phyloP scores from a whole-genome alignment of 257 asterid species.

The Rhazya stricta region DNA sequence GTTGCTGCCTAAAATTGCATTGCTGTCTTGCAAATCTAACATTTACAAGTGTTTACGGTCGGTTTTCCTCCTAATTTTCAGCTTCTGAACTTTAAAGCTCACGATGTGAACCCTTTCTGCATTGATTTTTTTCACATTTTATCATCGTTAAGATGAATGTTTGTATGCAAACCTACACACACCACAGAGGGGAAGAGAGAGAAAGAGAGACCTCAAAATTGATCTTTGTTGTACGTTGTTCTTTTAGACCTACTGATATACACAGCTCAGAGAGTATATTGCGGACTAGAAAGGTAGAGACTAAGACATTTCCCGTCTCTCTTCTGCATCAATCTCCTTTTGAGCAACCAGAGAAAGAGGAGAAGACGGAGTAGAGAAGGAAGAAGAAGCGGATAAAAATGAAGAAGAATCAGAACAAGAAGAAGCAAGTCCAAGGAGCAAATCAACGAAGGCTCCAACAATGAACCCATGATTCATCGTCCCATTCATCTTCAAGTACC shows the following conservation, averaged over 20 bases:
- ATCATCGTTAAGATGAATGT: not conserved
- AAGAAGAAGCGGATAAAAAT: conserved; percentile 54
- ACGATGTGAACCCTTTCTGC: not conserved
- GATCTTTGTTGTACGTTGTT: conserved; percentile 8
- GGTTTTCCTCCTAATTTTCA: not conserved
- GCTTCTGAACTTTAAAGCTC: not conserved
- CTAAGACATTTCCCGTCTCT: not conserved
- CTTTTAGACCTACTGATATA: conserved; percentile 15
- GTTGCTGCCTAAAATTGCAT: not conserved
- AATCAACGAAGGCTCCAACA: conserved; percentile 73
- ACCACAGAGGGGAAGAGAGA: not conserved
- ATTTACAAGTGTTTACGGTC: not conserved
- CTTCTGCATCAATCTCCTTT: conserved; percentile 7
- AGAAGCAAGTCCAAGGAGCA: conserved; percentile 39
- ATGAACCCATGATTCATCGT: conserved; percentile 59
- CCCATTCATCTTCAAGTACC: conserved; percentile 79
- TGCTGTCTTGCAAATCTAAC: not conserved
- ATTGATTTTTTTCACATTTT: not conserved
- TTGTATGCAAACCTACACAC: no score
- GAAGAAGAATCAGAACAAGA: conserved; percentile 25
- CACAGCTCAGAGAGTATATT: conserved; percentile 4
- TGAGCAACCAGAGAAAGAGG: conserved; percentile 20
- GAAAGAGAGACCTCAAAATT: conserved; percentile 11
- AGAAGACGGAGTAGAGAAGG: conserved; percentile 45
- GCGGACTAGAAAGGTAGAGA: not conserved